These are phyloP conservation scores for Hydnomerulius pinastri DNA, from an alignment of 768 basidiomycete genomes.

Conservation along the genomic window DNA sequence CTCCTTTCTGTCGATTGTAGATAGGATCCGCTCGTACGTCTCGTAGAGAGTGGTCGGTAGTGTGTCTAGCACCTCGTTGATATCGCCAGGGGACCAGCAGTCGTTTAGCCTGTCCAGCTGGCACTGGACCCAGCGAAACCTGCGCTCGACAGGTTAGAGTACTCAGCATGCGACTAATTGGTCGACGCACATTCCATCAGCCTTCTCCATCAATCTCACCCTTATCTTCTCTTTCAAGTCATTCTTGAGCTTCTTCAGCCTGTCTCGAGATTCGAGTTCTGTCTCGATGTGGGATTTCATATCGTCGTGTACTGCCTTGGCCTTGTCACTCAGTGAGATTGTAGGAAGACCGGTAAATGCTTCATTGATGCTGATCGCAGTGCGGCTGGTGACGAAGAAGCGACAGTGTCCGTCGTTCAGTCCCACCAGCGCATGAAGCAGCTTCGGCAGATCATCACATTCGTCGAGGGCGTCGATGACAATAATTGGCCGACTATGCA, in stretches of 20 bases:
- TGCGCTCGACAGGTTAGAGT: not conserved
- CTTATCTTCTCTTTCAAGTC: not conserved
- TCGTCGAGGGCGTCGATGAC: constrained; percentile 16
- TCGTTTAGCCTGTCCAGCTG: constrained; percentile 1
- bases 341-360: not conserved
- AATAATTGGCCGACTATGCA: constrained; percentile 1
- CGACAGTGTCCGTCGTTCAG: not conserved
- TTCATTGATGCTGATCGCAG: not conserved
- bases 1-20: not conserved
- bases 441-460: not conserved
- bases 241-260: not conserved
- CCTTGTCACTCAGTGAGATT: constrained; percentile 1
- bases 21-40: constrained; percentile 8
- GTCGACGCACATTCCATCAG: constrained; percentile 4
- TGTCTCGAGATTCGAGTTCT: not conserved
- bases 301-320: not conserved
- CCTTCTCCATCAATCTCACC: not conserved
- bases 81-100: not conserved
- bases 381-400: constrained; percentile 9
- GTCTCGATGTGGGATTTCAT: not conserved
- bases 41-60: constrained; percentile 2
- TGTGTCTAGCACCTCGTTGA: not conserved
- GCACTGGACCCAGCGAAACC: constrained; percentile 8
- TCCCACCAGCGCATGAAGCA: not conserved
- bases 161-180: not conserved